phyloP scores from a whole-genome alignment of 2,329 filamentous ascomycete genomes.

The Cladosporium sp. region DNA sequence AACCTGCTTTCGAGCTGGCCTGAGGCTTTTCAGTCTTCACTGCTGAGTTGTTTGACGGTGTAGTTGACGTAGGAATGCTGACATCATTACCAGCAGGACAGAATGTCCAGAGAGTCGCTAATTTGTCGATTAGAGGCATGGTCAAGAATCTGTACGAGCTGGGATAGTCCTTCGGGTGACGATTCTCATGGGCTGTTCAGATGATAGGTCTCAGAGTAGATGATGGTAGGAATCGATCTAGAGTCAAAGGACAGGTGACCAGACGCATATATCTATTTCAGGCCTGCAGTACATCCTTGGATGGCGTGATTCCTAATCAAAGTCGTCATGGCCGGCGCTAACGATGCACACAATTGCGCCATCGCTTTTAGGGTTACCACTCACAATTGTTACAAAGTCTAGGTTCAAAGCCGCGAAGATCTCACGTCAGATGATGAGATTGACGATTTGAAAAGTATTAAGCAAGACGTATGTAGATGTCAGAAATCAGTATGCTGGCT shows the following conservation, averaged over 20 bases:
- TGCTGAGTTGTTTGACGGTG: background rate
- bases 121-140: slow-evolving; percentile 6
- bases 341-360: background rate
- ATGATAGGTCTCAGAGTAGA: background rate
- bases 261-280: background rate
- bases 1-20: background rate
- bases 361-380: background rate
- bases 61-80: background rate
- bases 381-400: background rate
- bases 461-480: background rate
- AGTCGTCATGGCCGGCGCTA: background rate
- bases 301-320: slow-evolving; percentile 15
- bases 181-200: background rate
- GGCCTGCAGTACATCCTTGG: background rate
- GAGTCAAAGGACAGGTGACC: background rate
- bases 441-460: too few relatives aligned
- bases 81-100: slow-evolving; percentile 1
- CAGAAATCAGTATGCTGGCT: background rate
- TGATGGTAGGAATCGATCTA: background rate
- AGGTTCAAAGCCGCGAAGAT: background rate
- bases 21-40: background rate
- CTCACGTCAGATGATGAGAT: too few relatives aligned
- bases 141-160: background rate
- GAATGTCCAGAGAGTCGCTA: slow-evolving; percentile 8
- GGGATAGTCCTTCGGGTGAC: background rate